A percentile compares a stretch with the other conserved stretches of the same genome.
Evolutionary conservation across 1,284 basidiomycete species (phyloP).

Genomic region (Ustilago xerochloae): DNA sequence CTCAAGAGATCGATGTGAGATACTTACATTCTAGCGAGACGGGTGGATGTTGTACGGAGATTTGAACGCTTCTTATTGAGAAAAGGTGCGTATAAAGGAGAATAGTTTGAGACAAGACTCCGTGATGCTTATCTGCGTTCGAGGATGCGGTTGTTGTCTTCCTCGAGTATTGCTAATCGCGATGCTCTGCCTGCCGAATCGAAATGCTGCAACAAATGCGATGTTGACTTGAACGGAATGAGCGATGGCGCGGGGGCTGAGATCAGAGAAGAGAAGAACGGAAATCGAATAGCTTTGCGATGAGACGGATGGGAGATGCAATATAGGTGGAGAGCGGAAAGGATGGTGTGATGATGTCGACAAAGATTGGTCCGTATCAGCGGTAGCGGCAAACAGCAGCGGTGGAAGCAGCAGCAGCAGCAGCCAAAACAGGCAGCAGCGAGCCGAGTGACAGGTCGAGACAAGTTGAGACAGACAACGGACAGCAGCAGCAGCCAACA

Average conservation of each 20-base stretch:
- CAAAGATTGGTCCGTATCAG: background rate
- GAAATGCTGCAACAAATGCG: background rate
- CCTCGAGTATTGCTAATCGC: no score
- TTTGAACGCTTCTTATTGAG: background rate
- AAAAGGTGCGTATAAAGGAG: background rate
- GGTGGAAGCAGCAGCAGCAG: background rate
- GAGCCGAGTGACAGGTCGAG: background rate
- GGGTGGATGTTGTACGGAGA: background rate
- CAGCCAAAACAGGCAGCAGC: slow-evolving; percentile 8
- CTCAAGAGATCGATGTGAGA: no score
- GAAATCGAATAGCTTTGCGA: no score
- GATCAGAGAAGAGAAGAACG: background rate
- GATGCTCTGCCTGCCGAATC: no score
- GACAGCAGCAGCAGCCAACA: background rate
- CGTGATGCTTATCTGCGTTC: background rate
- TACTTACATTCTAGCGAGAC: background rate
- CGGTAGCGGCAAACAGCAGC: slow-evolving; percentile 2
- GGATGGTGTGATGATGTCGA: background rate
- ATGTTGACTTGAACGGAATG: background rate
- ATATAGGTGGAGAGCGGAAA: background rate
- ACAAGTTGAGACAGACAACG: background rate
- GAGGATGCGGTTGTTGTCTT: background rate
- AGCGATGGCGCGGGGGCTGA: background rate
- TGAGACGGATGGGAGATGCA: background rate
- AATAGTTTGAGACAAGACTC: background rate